Evolutionary conservation across 768 basidiomycete species (phyloP).

Genomic region (Tulasnella sp.): DNA sequence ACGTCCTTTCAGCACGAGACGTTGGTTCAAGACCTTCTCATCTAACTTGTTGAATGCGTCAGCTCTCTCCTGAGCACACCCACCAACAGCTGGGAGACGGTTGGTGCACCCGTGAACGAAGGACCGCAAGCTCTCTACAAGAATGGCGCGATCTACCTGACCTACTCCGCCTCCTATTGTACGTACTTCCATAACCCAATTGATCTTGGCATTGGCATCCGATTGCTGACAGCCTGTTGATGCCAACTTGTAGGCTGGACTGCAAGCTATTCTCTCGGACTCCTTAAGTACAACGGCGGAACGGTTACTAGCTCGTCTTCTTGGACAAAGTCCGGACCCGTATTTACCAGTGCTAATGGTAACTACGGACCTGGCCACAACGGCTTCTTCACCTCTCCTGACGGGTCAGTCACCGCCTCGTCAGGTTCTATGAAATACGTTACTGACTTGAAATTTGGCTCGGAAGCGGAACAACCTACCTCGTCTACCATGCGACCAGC

Average conservation of each 20-base stretch:
- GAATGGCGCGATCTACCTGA: background rate
- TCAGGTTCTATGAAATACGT: background rate
- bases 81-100: background rate
- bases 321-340: background rate
- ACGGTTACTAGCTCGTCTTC: background rate
- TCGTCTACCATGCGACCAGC: conserved; percentile 12
- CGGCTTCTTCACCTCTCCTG: conserved; percentile 12
- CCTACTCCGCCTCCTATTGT: background rate
- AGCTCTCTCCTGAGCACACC: background rate
- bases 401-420: background rate
- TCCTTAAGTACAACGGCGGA: background rate
- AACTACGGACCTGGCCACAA: conserved; percentile 12
- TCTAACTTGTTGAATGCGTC: background rate
- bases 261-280: conserved; percentile 1
- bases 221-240: background rate
- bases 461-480: background rate
- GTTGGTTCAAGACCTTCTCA: background rate
- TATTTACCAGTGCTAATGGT: background rate
- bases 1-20: background rate
- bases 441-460: background rate
- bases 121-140: background rate
- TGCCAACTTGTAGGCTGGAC: background rate
- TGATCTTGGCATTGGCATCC: background rate
- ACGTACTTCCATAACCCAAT: background rate
- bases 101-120: background rate